Conservation (phyloP, 2,329 filamentous ascomycete species). For the Acephala macrosclerotiorum region DNA sequence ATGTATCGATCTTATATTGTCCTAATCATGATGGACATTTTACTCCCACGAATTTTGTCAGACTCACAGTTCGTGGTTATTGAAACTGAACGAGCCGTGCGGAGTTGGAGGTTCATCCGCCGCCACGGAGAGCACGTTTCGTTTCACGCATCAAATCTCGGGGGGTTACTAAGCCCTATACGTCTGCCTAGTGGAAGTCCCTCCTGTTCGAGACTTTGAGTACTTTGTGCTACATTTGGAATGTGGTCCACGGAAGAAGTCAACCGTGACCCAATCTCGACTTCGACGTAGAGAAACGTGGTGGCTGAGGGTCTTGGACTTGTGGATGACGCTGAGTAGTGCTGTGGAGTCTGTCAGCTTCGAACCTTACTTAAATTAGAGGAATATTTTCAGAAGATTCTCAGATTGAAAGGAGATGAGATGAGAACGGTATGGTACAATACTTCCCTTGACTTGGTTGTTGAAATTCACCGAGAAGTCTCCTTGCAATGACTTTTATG, state of each 20-base stretch:
- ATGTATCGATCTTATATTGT: background rate
- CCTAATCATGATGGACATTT: background rate
- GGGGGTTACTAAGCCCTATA: conserved; percentile 5
- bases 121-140: background rate
- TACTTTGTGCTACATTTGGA: background rate
- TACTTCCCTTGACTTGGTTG: background rate
- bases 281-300: background rate
- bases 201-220: background rate
- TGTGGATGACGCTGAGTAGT: background rate
- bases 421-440: background rate
- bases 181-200: background rate
- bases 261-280: background rate
- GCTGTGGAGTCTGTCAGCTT: background rate
- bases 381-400: background rate
- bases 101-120: background rate
- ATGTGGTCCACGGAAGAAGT: background rate
- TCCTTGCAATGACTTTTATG: background rate
- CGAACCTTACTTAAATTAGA: background rate
- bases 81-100: background rate
- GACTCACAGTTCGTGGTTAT: background rate
- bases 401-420: too few relatives aligned
- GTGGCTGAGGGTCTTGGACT: background rate
- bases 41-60: background rate
- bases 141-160: background rate
- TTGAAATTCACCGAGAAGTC: background rate